A percentile compares a stretch with the other conserved stretches of the same genome.
Conservation (phyloP, 768 basidiomycete genomes). For the Podaxis sp. region DNA sequence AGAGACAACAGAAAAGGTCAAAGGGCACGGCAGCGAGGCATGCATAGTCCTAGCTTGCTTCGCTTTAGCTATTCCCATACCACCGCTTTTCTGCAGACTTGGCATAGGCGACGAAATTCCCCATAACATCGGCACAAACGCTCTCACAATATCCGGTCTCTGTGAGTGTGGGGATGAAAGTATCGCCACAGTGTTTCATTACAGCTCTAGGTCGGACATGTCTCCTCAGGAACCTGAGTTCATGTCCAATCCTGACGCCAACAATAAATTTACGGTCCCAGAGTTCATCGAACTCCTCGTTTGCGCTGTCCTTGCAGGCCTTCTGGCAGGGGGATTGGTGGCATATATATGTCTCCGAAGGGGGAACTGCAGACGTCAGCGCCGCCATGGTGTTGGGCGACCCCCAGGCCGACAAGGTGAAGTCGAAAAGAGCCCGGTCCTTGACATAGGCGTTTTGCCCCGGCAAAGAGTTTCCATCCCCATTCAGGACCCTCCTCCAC, state of each 20-base stretch:
- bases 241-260: neutral
- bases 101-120: neutral
- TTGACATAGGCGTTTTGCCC: neutral
- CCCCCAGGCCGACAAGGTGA: neutral
- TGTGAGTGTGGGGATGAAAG: neutral
- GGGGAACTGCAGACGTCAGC: neutral
- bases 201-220: neutral
- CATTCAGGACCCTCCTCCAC: slow-evolving; percentile 14
- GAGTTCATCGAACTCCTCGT: slow-evolving; percentile 8
- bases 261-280: neutral
- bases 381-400: neutral
- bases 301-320: neutral
- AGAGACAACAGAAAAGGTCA: neutral
- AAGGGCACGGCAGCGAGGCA: neutral
- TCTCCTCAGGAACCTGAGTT: neutral
- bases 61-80: neutral
- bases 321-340: slow-evolving; percentile 1
- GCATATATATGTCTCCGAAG: neutral
- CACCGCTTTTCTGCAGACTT: neutral
- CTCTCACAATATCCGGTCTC: neutral
- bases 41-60: neutral
- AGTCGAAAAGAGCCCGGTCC: neutral
- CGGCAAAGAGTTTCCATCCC: slow-evolving; percentile 7
- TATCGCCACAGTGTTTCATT: too few species aligned
- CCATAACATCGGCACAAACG: neutral